These are phyloP conservation scores for Pseudogymnoascus sp. DNA, from an alignment of 2,329 filamentous ascomycete species.

Conservation along the genomic window DNA sequence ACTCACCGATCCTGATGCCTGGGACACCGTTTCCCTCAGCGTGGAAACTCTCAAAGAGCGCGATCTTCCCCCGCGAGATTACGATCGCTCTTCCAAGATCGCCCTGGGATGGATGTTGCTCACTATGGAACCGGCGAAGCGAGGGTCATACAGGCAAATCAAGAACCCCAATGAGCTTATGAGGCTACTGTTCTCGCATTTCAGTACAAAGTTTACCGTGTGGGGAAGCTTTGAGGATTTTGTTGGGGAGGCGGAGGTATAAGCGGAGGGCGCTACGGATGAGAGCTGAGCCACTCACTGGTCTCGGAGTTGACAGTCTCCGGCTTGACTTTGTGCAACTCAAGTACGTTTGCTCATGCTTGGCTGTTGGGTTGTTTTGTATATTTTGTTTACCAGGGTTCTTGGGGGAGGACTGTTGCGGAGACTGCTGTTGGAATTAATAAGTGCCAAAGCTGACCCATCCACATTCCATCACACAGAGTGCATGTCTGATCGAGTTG, in stretches of 20 bases:
- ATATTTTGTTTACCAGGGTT: neutral
- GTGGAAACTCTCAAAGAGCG: neutral
- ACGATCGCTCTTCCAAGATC: neutral
- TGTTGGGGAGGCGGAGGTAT: neutral
- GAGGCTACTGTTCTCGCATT: conserved; percentile 3
- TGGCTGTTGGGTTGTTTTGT: neutral
- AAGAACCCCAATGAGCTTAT: conserved; percentile 1
- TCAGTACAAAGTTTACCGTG: neutral
- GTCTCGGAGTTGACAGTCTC: neutral
- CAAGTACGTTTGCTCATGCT: neutral
- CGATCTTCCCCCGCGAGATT: neutral
- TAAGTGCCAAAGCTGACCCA: neutral
- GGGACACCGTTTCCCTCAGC: neutral
- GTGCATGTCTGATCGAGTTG: neutral
- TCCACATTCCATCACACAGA: neutral
- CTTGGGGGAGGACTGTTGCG: neutral
- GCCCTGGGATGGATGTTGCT: conserved; percentile 2
- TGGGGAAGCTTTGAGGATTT: conserved; percentile 4
- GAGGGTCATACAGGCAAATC: neutral
- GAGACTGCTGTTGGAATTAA: neutral
- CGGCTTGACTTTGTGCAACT: neutral
- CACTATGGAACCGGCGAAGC: conserved; percentile 2
- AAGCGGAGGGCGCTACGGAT: neutral
- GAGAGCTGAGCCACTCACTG: neutral
- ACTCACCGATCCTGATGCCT: neutral